Base-by-base conservation (phyloP, 306 rosid genomes). In the Pyrus betulifolia region DNA sequence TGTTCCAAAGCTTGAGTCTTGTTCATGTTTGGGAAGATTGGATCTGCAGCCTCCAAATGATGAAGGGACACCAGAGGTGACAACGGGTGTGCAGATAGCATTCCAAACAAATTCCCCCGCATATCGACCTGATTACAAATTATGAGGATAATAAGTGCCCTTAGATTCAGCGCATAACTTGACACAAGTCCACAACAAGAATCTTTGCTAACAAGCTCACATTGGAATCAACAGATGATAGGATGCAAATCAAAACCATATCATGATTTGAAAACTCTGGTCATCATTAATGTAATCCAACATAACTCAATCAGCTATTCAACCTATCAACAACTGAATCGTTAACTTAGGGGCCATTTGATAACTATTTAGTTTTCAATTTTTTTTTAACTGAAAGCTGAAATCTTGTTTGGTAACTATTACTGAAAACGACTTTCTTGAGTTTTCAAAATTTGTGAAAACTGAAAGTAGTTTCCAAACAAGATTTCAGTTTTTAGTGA, bases 51-150 rank as follows among this genome's bases (percentile, higher is more conserved):
- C 3, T 92, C 99, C 84, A 95, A 76, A 87, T 95, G 99, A 76
- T 95, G 99, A 79, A 95, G 97, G 13, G 99, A 92, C 69, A 93
- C 75, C 70, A 90, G 28, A 31, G 97, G 97, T 61, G 93, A 87
- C 81, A 92, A 76, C 25, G 99, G 89, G 88, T 95, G 97, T 11
- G 97, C 87, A 74, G 97, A 83, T 72, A 95, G 84, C 82, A 95
- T 64, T 66, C 99, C 97, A 1, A 92, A 87, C 86, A 95, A 70
- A 84, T 84, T 79, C 75, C 99, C 97, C 82, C 99, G 87, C 92
- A 95, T 51, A 84, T 95, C 99, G 44, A 90, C 89, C 99, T 95
- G 90, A 74, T 21, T 12, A 25, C 31, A 33, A 46, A 31, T 25
- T 25, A 57, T 69, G 2, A 12, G 21, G 19, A 55, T 57, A 33